Evolutionary conservation across 345 rosid genomes (phyloP), one percentile per base, ranked within the genome.

Genomic region (Nephelium lappaceum): DNA sequence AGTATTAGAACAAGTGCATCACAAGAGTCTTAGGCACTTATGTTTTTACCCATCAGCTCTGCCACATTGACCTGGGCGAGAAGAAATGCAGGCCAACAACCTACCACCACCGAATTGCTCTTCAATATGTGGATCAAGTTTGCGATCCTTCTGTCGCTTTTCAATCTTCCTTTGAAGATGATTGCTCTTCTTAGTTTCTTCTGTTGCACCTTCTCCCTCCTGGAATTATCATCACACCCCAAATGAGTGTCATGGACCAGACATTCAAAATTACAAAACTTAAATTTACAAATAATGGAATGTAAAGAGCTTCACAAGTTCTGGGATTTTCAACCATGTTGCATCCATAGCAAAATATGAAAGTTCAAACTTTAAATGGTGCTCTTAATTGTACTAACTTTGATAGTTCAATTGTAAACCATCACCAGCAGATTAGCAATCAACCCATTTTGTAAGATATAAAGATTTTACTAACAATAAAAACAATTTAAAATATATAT

Each of bases 21-120:
- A 25, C 9, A 11, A 10, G 0, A 70, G 60, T 12, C 11, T 61
- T 73, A 31, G 6, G 5, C 2, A 24, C 4, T 42, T n/a, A 5
- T 1, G 4, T 18, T 39, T 87, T 76, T 74, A 86, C 91, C 90
- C 91, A 6, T 86, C 89, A 78, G 88, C 85, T 69, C 89, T 82
- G 68, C 91, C 91, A 65, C 90, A 86, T 72, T 88, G 91, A 75
- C 90, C 91, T 23, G 89, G 88, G 19, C 87, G 88, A 5, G 90
- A 85, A 21, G 90, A 87, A 73, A 87, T 87, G 83, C 86, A 87
- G 72, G 91, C 89, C 83, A 85, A 69, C 86, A 86, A 73, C 70
- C 89, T 79, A 74, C 91, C 91, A 68, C 78, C 70, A 19, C 89
- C 83, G 73, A 88, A 88, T 75, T 86, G 91, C 66, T 88, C 90